phyloP scores from a whole-genome alignment of 441 rosid genomes.

The Aleurites moluccanus region DNA sequence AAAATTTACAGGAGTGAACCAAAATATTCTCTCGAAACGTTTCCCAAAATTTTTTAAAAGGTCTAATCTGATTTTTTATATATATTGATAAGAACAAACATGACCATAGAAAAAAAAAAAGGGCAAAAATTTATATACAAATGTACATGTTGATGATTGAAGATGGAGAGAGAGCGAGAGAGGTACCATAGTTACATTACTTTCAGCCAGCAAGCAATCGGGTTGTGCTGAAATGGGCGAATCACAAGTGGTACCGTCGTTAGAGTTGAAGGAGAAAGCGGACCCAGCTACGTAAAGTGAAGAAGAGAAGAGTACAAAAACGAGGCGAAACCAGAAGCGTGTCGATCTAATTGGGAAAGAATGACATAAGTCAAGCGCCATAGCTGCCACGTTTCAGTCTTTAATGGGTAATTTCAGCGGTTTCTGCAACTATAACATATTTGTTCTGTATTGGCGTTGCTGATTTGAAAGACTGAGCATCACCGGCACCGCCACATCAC shows the following conservation, averaged over 20 bases:
- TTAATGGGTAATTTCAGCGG: background rate
- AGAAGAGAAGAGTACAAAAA: conserved; percentile 11
- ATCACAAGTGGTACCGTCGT: background rate
- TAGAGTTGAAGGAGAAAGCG: background rate
- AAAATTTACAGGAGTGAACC: conserved; percentile 33
- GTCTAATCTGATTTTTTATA: conserved; percentile 36
- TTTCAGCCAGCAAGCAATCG: conserved; percentile 16
- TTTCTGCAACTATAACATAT: background rate
- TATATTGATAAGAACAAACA: background rate
- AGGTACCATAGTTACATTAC: conserved; percentile 25
- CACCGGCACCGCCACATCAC: background rate
- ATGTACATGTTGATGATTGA: background rate
- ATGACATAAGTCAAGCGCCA: conserved; percentile 21
- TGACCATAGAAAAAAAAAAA: background rate
- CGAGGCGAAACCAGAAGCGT: conserved; percentile 19
- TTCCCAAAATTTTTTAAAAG: conserved; percentile 40
- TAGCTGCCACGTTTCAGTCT: conserved; percentile 22
- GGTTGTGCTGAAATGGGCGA: conserved; percentile 5
- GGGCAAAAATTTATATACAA: background rate
- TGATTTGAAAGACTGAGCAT: background rate
- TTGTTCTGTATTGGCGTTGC: background rate
- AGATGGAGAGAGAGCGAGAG: conserved; percentile 2
- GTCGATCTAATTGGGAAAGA: conserved; percentile 5
- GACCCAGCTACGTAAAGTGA: conserved; percentile 9
- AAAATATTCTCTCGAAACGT: conserved; percentile 35